These are phyloP conservation scores for Darksidea phi DNA, from an alignment of 495 filamentous ascomycete genomes.

Conservation along the genomic window DNA sequence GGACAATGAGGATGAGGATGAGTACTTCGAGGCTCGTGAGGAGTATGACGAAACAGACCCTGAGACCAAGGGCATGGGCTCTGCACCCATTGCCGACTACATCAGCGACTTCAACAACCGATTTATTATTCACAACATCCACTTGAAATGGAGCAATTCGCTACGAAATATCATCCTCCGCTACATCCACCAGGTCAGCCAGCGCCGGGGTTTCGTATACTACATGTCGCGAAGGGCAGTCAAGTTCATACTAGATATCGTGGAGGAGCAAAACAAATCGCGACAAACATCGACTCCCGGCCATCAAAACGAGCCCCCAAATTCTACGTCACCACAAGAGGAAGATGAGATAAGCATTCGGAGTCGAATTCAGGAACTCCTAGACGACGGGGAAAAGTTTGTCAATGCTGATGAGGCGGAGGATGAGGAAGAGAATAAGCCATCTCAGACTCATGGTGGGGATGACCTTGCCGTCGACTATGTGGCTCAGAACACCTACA, in stretches of 20 bases:
- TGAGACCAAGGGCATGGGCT: constrained; percentile 46
- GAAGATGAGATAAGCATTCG: constrained; percentile 67
- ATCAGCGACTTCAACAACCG: constrained; percentile 95
- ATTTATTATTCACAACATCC: constrained; percentile 95
- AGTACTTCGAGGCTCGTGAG: constrained; percentile 50
- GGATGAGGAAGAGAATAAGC: constrained; percentile 25
- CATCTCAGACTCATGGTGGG: constrained; percentile 46
- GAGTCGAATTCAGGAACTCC: constrained; percentile 81
- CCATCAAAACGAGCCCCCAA: not conserved
- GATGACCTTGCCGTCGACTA: constrained; percentile 85
- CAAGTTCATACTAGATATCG: constrained; percentile 96
- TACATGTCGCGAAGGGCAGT: constrained; percentile 94
- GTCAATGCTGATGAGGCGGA: constrained; percentile 68
- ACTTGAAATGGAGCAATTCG: constrained; percentile 97
- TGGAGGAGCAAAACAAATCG: constrained; percentile 80
- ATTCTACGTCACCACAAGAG: constrained; percentile 44
- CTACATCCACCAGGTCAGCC: constrained; percentile 96
- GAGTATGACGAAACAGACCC: constrained; percentile 44
- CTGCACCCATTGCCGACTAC: constrained; percentile 62
- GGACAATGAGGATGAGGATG: constrained; percentile 48
- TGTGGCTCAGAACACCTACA: constrained; percentile 89
- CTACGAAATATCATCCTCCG: constrained; percentile 93
- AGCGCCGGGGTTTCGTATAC: constrained; percentile 93
- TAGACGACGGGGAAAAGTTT: constrained; percentile 80
- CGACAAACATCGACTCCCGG: constrained; percentile 43